Evolutionary conservation across 345 rosid species (phyloP).

Genomic region (Draba incana): DNA sequence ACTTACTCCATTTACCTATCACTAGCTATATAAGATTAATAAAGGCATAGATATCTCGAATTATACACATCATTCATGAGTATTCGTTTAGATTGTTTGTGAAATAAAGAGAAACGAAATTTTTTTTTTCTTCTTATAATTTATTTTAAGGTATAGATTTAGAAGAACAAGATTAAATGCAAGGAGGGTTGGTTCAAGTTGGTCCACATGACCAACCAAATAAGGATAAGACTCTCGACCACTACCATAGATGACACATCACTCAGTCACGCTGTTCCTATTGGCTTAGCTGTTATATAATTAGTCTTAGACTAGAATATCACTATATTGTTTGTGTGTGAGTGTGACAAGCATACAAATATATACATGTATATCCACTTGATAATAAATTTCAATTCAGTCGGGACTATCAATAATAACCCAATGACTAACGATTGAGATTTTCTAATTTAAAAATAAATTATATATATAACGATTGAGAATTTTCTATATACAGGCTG

Average conservation of each 20-base stretch:
- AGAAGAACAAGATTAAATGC: slow-evolving; percentile 32
- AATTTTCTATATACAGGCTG: slow-evolving; percentile 6
- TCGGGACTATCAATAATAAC: slow-evolving; percentile 21
- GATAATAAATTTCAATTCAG: neutral
- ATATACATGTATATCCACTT: neutral
- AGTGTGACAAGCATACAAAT: slow-evolving; percentile 21
- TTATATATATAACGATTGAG: too few relatives aligned
- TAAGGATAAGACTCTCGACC: slow-evolving; percentile 42
- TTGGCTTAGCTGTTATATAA: slow-evolving; percentile 37
- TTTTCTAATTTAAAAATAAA: too few relatives aligned
- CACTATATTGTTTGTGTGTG: slow-evolving; percentile 24
- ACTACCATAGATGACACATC: slow-evolving; percentile 34
- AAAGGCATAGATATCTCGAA: slow-evolving; percentile 6
- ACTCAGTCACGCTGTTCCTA: slow-evolving; percentile 21
- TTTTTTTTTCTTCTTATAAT: neutral
- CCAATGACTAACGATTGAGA: slow-evolving; percentile 19
- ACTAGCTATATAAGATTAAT: neutral
- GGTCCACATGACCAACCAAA: slow-evolving; percentile 36
- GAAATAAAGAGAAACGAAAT: slow-evolving; percentile 11
- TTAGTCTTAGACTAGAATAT: slow-evolving; percentile 17
- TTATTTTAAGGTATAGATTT: slow-evolving; percentile 20
- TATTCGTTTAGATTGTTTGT: neutral
- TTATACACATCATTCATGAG: neutral
- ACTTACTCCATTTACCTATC: neutral
- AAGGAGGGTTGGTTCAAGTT: slow-evolving; percentile 30